Conservation (phyloP, 441 rosid species). For the Adansonia gregorii region DNA sequence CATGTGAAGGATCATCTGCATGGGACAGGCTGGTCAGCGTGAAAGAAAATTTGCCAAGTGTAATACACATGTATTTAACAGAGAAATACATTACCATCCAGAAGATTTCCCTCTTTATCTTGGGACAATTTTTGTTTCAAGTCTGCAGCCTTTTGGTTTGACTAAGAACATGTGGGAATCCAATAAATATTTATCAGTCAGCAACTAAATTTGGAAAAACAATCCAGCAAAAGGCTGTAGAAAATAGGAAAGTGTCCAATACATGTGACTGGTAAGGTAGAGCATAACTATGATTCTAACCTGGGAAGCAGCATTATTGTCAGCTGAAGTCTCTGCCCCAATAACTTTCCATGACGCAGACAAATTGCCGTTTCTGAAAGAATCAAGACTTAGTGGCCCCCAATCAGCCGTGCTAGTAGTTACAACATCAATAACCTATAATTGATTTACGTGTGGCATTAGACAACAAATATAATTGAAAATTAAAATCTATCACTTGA, state of each 20-base stretch:
- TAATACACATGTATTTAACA: slow-evolving; percentile 13
- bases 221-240: slow-evolving; percentile 1
- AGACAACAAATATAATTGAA: background rate
- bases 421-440: slow-evolving; percentile 78
- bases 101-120: slow-evolving; percentile 42
- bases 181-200: slow-evolving; percentile 20
- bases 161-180: slow-evolving; percentile 35
- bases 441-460: slow-evolving; percentile 19
- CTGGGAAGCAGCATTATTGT: slow-evolving; percentile 46
- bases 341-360: slow-evolving; percentile 78
- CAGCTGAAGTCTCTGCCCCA: slow-evolving; percentile 45
- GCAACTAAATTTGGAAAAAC: slow-evolving; percentile 21
- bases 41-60: slow-evolving; percentile 14
- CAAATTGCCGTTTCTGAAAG: slow-evolving; percentile 68
- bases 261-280: background rate
- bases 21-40: slow-evolving; percentile 28
- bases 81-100: slow-evolving; percentile 42
- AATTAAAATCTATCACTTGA: slow-evolving; percentile 1
- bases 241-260: slow-evolving; percentile 17
- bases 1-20: slow-evolving; percentile 59
- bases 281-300: slow-evolving; percentile 44
- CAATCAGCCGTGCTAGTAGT: slow-evolving; percentile 73
- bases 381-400: slow-evolving; percentile 86
- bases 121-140: slow-evolving; percentile 42
- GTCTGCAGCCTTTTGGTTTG: slow-evolving; percentile 41